Conservation (phyloP, 768 basidiomycete genomes). For the Clitopilus passeckerianus region DNA sequence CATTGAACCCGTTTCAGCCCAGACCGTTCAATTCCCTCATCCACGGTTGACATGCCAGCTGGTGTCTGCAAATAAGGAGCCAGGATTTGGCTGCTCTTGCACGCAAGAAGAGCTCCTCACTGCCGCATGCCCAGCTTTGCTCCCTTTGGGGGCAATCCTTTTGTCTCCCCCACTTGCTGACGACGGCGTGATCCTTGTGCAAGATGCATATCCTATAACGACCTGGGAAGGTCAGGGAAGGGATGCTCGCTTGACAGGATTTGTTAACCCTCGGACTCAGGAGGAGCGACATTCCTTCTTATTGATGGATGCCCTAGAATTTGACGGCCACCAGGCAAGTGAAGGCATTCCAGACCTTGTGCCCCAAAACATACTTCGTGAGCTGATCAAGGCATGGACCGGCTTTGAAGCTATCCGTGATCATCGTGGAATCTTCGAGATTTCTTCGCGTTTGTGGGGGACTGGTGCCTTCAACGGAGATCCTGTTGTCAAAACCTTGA, state of each 20-base stretch:
- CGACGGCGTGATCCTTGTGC: conserved; percentile 18
- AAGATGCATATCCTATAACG: conserved; percentile 14
- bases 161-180: conserved; percentile 22
- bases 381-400: conserved; percentile 22
- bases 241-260: conserved; percentile 11
- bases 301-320: conserved; percentile 25
- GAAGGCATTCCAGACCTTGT: conserved; percentile 17
- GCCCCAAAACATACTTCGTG: conserved; percentile 18
- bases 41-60: conserved; percentile 16
- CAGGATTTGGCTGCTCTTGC: conserved; percentile 25
- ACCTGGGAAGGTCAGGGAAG: conserved; percentile 23
- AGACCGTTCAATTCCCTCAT: conserved; percentile 20
- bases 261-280: not conserved
- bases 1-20: conserved; percentile 14
- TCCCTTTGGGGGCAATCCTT: conserved; percentile 23
- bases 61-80: conserved; percentile 23
- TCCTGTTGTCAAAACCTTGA: conserved; percentile 24
- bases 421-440: conserved; percentile 13
- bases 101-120: conserved; percentile 29
- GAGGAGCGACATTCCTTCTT: conserved; percentile 14
- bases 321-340: conserved; percentile 12
- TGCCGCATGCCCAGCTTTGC: conserved; percentile 21
- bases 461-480: conserved; percentile 29
- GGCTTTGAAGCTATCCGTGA: conserved; percentile 17
- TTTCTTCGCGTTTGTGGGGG: conserved; percentile 26